Conservation (phyloP, 352 stramenopile species). For the Phytopythium sindhum region DNA sequence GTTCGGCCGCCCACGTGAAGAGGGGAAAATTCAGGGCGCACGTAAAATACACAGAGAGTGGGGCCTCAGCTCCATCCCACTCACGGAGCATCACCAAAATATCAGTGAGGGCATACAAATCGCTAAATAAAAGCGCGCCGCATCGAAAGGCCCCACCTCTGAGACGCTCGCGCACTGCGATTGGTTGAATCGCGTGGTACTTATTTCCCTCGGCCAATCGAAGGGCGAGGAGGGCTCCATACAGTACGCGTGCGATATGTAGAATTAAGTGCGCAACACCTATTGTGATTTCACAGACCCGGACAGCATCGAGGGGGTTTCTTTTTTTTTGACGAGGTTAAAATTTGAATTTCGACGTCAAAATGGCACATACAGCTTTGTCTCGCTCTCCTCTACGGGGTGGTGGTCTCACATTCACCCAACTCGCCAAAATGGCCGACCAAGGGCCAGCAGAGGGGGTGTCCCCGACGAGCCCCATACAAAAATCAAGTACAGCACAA, state of each 20-base stretch:
- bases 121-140: neutral
- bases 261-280: no score
- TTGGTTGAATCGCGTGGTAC: neutral
- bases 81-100: neutral
- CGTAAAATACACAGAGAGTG: no score
- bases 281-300: neutral
- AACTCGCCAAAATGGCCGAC: neutral
- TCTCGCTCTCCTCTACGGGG: neutral
- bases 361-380: neutral
- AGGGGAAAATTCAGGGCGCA: no score
- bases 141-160: neutral
- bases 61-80: neutral
- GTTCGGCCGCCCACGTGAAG: neutral
- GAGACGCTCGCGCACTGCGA: neutral
- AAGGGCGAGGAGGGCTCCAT: no score
- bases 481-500: neutral
- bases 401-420: neutral
- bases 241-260: no score
- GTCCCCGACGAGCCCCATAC: neutral
- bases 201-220: neutral
- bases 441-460: neutral
- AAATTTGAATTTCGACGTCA: neutral
- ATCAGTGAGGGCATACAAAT: conserved; percentile 5
- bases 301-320: neutral
- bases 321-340: neutral